Conservation (phyloP, 805 yeast genomes). For the Saccharomycopsis capsularis region DNA sequence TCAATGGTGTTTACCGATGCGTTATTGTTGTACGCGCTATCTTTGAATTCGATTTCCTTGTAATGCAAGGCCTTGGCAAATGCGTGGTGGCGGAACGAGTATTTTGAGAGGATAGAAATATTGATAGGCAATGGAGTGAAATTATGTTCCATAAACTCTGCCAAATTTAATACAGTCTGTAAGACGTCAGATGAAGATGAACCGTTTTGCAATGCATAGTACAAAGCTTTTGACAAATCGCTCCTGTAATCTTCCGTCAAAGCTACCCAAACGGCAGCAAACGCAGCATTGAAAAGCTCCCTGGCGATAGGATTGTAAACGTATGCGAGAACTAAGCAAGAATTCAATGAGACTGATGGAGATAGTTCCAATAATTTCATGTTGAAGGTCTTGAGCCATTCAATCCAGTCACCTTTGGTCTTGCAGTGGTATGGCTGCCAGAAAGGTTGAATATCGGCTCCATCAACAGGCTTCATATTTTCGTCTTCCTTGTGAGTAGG, state of each 20-base stretch:
- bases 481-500: conserved; percentile 16
- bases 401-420: conserved; percentile 95
- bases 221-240: conserved; percentile 76
- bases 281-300: conserved; percentile 88
- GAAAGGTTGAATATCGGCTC: conserved; percentile 60
- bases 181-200: conserved; percentile 80
- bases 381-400: conserved; percentile 86
- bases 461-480: conserved; percentile 35
- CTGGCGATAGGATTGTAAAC: conserved; percentile 82
- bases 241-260: conserved; percentile 84
- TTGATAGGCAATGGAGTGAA: conserved; percentile 90
- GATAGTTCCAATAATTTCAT: conserved; percentile 84
- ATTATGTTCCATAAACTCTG: conserved; percentile 97
- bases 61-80: conserved; percentile 96
- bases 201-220: conserved; percentile 84
- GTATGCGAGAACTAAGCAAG: conserved; percentile 84
- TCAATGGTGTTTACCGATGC: conserved; percentile 80
- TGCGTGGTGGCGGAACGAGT: conserved; percentile 93
- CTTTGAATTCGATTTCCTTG: conserved; percentile 89
- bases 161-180: conserved; percentile 80
- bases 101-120: conserved; percentile 81
- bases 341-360: conserved; percentile 89
- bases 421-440: conserved; percentile 91
- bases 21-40: conserved; percentile 25
- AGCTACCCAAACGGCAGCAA: conserved; percentile 94